phyloP scores from a whole-genome alignment of 352 stramenopile genomes.

The Phytopythium boreale region DNA sequence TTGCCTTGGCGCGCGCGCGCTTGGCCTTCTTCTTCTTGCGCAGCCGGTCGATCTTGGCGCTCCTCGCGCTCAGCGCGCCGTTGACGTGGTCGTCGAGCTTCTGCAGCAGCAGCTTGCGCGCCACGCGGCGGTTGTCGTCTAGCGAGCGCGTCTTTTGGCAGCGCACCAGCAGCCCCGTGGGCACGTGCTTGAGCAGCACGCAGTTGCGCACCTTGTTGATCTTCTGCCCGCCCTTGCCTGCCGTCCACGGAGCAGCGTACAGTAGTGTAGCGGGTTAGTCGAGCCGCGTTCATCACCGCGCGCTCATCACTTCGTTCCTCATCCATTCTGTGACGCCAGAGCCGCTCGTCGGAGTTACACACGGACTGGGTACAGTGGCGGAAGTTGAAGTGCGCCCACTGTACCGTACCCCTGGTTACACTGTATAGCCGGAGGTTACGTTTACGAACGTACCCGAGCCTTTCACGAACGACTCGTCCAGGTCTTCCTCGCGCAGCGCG shows the following conservation, averaged over 20 bases:
- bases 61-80: slow-evolving; percentile 51
- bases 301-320: neutral
- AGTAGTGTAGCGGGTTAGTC: neutral
- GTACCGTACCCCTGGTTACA: too few relatives aligned
- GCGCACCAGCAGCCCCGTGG: slow-evolving; percentile 71
- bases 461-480: slow-evolving; percentile 85
- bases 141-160: slow-evolving; percentile 82
- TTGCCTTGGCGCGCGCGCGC: slow-evolving; percentile 51
- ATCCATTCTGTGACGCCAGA: neutral
- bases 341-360: neutral
- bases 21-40: slow-evolving; percentile 66
- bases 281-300: neutral
- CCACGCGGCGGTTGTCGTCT: slow-evolving; percentile 72
- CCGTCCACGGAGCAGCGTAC: neutral
- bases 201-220: slow-evolving; percentile 92
- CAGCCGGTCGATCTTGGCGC: slow-evolving; percentile 60
- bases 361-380: neutral
- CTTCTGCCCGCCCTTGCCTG: slow-evolving; percentile 87
- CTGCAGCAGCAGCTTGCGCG: slow-evolving; percentile 62
- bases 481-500: slow-evolving; percentile 54
- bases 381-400: neutral
- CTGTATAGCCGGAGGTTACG: neutral
- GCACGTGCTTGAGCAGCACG: slow-evolving; percentile 82
- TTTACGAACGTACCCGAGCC: slow-evolving; percentile 48
- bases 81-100: slow-evolving; percentile 81